Evolutionary conservation across 305 asterid species (phyloP).

Genomic region (Plantago lanceolata): DNA sequence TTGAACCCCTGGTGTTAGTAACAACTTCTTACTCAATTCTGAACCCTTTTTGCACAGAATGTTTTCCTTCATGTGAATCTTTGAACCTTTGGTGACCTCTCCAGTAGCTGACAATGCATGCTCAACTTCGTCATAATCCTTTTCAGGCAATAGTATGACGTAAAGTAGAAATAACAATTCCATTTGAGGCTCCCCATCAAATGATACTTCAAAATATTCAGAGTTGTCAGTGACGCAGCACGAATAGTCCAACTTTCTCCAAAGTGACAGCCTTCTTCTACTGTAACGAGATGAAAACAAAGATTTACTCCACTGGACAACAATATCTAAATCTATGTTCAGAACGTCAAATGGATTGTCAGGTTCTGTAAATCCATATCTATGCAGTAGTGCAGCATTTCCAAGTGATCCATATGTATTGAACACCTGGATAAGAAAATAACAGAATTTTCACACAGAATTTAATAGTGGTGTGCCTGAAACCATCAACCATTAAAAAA

Average conservation of each 20-base stretch:
- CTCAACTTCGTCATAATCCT: slow-evolving; percentile 42
- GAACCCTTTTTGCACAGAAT: slow-evolving; percentile 28
- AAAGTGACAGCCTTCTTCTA: slow-evolving; percentile 57
- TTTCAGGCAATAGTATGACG: slow-evolving; percentile 60
- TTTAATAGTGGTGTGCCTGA: neutral
- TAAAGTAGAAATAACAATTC: slow-evolving; percentile 66
- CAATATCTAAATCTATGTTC: slow-evolving; percentile 71
- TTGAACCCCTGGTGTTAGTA: slow-evolving; percentile 49
- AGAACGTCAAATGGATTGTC: slow-evolving; percentile 77
- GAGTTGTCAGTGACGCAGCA: slow-evolving; percentile 60
- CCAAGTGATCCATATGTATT: slow-evolving; percentile 80
- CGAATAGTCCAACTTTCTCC: slow-evolving; percentile 67
- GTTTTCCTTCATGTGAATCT: slow-evolving; percentile 19
- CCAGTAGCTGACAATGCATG: slow-evolving; percentile 31
- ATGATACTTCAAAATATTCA: slow-evolving; percentile 77
- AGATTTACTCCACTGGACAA: slow-evolving; percentile 67
- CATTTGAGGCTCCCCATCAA: slow-evolving; percentile 70
- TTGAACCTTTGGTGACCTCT: slow-evolving; percentile 24
- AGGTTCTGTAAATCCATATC: slow-evolving; percentile 85
- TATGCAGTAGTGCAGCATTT: slow-evolving; percentile 85
- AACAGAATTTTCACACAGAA: neutral
- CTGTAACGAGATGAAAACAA: slow-evolving; percentile 57
- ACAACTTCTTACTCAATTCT: slow-evolving; percentile 36
- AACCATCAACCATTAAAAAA: neutral
- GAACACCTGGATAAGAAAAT: slow-evolving; percentile 50